Conservation (phyloP, 2,329 filamentous ascomycete species). For the Ophioceras dolichostomum region DNA sequence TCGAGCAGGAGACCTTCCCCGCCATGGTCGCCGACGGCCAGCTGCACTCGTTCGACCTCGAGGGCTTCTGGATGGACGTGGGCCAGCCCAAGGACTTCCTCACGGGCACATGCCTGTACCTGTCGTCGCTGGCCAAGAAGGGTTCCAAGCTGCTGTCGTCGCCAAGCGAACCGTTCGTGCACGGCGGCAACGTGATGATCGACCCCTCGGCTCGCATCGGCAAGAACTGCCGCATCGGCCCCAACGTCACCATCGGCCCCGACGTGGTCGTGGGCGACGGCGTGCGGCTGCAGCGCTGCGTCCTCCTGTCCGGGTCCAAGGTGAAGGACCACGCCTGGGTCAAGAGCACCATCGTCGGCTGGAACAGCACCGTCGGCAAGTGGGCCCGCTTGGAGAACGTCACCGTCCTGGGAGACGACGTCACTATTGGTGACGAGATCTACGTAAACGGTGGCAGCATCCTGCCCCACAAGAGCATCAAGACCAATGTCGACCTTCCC, state of each 20-base stretch:
- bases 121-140: conserved; percentile 84
- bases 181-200: conserved; percentile 92
- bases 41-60: conserved; percentile 90
- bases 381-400: conserved; percentile 98
- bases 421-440: conserved; percentile 94
- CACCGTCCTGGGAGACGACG: conserved; percentile 93
- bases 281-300: conserved; percentile 85
- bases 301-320: conserved; percentile 78
- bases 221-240: conserved; percentile 95
- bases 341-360: conserved; percentile 96
- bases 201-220: conserved; percentile 92
- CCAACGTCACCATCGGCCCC: conserved; percentile 92
- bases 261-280: conserved; percentile 88
- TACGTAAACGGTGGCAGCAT: conserved; percentile 97
- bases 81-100: conserved; percentile 98
- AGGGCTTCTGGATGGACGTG: conserved; percentile 99
- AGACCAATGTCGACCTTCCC: conserved; percentile 82
- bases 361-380: conserved; percentile 91
- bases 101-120: conserved; percentile 89
- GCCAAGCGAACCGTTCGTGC: conserved; percentile 63
- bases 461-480: conserved; percentile 97
- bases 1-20: conserved; percentile 98
- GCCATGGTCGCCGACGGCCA: conserved; percentile 81
- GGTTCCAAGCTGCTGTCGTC: conserved; percentile 73
- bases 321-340: conserved; percentile 99